Base-by-base conservation (phyloP, 2,329 filamentous ascomycete species). In the Chrysoporthe cubensis region DNA sequence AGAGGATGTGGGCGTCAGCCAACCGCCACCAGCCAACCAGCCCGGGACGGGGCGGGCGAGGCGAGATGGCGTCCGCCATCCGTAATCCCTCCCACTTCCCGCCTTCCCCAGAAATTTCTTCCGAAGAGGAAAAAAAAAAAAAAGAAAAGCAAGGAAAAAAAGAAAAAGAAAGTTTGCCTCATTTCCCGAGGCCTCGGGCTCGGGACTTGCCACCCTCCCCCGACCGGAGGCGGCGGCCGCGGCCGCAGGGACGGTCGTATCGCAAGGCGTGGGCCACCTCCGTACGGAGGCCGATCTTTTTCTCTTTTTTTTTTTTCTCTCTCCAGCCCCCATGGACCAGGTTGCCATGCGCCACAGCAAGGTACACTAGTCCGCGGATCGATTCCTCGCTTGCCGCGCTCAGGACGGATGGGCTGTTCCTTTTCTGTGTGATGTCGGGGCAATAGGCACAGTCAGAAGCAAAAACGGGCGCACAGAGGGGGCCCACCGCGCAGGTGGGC, bases 151-250 rank as follows among this genome's bases (percentile, higher is more conserved):
- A 26, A 26, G 26, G 26, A 26, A 26, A 26, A 26, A 26, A 26
- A 26, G 2, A 26, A 26, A 26, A 26, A 26, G 26, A 26, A 26
- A 26, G 26, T 26, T 13, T 56, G 54, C 40, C 34, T 46, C 34
- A 48, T 32, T 42, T 48, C 46, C 61, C 61, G 61, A 63, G 61
- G 46, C 43, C 34, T 63, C 61, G 61, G 61, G 46, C n/a, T 63
- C 61, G 61, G 61, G 61, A 63, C 61, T 43, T 42, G 61, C 61
- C 61, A 63, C 61, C 37, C 48, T 42, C 18, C n/a, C 61, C 34
- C 48, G 37, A 63, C 34, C 61, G 61, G 61, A 48, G 48, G 61
- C 61, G 46, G 61, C 40, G 61, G 61, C 61, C 46, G 57, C 37
- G 57, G 54, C 54, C 54, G 34, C 18, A 34, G 50, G 26, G 50